These are phyloP conservation scores for Themeda triandra DNA, from an alignment of 176 grass and related monocot genomes.

Conservation along the genomic window DNA sequence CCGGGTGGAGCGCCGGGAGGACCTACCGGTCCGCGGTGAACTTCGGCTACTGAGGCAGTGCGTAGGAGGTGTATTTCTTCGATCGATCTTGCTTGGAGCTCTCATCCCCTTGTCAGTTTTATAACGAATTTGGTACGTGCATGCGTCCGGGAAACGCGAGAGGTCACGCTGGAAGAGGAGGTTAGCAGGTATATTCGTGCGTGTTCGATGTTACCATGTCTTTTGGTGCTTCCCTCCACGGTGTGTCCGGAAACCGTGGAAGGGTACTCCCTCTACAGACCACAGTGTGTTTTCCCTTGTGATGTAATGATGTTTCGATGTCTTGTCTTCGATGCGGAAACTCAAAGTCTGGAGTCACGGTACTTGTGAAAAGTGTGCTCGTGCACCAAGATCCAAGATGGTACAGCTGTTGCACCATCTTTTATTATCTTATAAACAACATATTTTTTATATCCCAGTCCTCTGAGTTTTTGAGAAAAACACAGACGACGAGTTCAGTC, in stretches of 20 bases:
- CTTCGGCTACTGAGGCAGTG: neutral
- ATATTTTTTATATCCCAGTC: too few species aligned
- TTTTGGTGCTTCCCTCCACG: neutral
- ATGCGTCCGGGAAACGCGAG: conserved; percentile 41
- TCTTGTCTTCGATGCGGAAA: too few species aligned
- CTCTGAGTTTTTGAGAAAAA: too few species aligned
- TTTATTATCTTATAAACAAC: too few species aligned
- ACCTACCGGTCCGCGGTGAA: conserved; percentile 49
- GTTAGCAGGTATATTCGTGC: neutral
- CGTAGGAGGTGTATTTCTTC: neutral
- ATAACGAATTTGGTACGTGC: neutral
- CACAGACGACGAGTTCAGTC: too few species aligned
- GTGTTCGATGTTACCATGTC: neutral
- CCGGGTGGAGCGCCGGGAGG: conserved; percentile 48
- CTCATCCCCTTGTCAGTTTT: neutral
- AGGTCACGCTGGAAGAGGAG: conserved; percentile 35
- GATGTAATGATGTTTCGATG: neutral
- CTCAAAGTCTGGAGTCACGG: too few species aligned
- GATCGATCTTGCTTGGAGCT: neutral
- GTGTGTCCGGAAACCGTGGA: too few species aligned
- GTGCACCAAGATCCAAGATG: too few species aligned
- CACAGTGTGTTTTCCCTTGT: conserved; percentile 11
- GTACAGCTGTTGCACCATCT: too few species aligned
- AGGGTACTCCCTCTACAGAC: too few species aligned
- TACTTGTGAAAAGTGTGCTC: too few species aligned